phyloP scores from a whole-genome alignment of 371 early-diverging fungal species.

The Mucor ambiguus region DNA sequence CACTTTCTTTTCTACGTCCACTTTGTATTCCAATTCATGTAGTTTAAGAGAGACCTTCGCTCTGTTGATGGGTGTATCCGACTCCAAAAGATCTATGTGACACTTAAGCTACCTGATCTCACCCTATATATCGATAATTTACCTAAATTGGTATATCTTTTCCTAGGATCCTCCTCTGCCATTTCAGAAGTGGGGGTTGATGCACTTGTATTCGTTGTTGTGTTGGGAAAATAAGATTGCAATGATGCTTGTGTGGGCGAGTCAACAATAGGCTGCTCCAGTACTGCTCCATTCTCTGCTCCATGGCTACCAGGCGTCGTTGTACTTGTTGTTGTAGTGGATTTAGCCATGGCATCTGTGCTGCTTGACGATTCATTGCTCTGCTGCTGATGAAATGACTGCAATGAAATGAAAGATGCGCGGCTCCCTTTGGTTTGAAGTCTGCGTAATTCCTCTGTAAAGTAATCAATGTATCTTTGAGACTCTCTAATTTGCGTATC shows the following conservation, averaged over 20 bases:
- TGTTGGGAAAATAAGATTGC: conserved; percentile 4
- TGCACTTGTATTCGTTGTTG: neutral
- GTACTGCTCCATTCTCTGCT: neutral
- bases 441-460: conserved; percentile 66
- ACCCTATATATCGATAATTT: conserved; percentile 15
- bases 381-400: conserved; percentile 3
- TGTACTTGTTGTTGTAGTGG: neutral
- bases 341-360: neutral
- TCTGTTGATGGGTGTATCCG: conserved; percentile 77
- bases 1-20: conserved; percentile 87
- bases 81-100: conserved; percentile 63
- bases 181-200: neutral
- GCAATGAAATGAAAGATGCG: conserved; percentile 18
- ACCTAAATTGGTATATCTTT: conserved; percentile 51
- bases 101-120: neutral
- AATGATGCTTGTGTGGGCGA: conserved; percentile 8
- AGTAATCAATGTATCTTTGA: conserved; percentile 78
- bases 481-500: conserved; percentile 77
- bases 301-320: neutral
- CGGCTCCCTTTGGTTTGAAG: conserved; percentile 24
- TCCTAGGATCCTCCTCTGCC: conserved; percentile 21
- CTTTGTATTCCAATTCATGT: conserved; percentile 80
- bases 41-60: conserved; percentile 86
- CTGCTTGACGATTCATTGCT: neutral
- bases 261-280: neutral